phyloP scores from a whole-genome alignment of 768 basidiomycete species.

The Scleroderma citrinum region DNA sequence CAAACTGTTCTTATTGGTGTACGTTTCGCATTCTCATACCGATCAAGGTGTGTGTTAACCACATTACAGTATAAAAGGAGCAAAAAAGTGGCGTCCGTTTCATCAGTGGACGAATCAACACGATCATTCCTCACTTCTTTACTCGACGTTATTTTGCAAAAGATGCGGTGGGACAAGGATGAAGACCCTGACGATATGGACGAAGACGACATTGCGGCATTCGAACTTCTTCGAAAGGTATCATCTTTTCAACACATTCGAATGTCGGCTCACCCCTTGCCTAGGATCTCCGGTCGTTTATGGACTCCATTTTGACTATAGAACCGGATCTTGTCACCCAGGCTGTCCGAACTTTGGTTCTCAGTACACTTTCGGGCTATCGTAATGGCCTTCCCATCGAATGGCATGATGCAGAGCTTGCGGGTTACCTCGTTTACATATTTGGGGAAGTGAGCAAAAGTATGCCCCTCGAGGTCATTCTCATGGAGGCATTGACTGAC shows the following conservation, averaged over 20 bases:
- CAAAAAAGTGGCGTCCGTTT: slow-evolving; percentile 54
- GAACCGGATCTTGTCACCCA: slow-evolving; percentile 82
- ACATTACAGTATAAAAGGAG: slow-evolving; percentile 71
- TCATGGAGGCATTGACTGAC: slow-evolving; percentile 1
- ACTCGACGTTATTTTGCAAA: slow-evolving; percentile 71
- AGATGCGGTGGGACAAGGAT: slow-evolving; percentile 87
- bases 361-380: slow-evolving; percentile 70
- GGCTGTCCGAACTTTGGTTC: slow-evolving; percentile 65
- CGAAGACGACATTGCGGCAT: slow-evolving; percentile 79
- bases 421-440: slow-evolving; percentile 87
- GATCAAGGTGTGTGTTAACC: slow-evolving; percentile 3
- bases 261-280: slow-evolving; percentile 8
- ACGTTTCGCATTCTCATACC: slow-evolving; percentile 21
- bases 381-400: slow-evolving; percentile 53
- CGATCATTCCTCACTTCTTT: slow-evolving; percentile 74
- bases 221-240: slow-evolving; percentile 84
- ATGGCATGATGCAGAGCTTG: slow-evolving; percentile 94
- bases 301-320: slow-evolving; percentile 82
- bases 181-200: slow-evolving; percentile 79
- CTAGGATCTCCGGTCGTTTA: slow-evolving; percentile 78
- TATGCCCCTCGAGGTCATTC: slow-evolving; percentile 29
- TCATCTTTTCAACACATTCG: slow-evolving; percentile 11
- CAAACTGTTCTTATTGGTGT: slow-evolving; percentile 70
- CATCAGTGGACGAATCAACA: slow-evolving; percentile 59
- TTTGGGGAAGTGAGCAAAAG: slow-evolving; percentile 93